Percentiles rank a stretch among this genome's conserved stretches.
Evolutionary conservation across 2,329 filamentous ascomycete species (phyloP).

Genomic region (Alternaria viburni): DNA sequence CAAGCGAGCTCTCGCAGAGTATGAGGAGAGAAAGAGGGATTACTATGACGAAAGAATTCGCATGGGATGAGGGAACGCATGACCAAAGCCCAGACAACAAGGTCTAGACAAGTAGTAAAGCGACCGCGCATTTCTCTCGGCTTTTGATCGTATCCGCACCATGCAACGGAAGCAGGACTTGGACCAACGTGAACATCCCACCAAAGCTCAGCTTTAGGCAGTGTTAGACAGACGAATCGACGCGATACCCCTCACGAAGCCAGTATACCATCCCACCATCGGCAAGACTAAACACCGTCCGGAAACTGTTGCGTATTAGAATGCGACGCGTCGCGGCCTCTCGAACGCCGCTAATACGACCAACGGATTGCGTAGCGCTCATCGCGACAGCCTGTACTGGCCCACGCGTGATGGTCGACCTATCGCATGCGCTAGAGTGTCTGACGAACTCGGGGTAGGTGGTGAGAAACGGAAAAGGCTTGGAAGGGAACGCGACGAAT

Average conservation of each 20-base stretch:
- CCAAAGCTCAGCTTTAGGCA: too few species aligned
- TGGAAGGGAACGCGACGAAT: neutral
- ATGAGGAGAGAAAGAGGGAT: constrained; percentile 16
- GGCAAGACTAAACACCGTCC: neutral
- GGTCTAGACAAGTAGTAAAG: neutral
- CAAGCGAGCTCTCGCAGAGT: neutral
- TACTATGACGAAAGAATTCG: constrained; percentile 26
- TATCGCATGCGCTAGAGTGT: neutral
- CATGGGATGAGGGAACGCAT: constrained; percentile 23
- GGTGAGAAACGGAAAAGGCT: neutral
- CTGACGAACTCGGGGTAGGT: neutral
- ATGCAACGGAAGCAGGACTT: neutral
- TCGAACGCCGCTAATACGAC: too few species aligned
- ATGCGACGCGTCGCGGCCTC: neutral
- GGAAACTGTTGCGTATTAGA: neutral
- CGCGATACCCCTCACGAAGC: too few species aligned
- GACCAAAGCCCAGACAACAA: neutral
- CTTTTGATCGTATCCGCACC: neutral
- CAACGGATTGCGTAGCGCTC: neutral
- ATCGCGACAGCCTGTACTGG: neutral
- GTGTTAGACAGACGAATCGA: too few species aligned
- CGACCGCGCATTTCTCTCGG: neutral
- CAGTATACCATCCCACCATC: neutral
- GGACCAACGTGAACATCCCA: neutral
- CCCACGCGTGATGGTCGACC: neutral